These are phyloP conservation scores for Helotiales sp. DNA, from an alignment of 2,329 filamentous ascomycete genomes.

Conservation along the genomic window DNA sequence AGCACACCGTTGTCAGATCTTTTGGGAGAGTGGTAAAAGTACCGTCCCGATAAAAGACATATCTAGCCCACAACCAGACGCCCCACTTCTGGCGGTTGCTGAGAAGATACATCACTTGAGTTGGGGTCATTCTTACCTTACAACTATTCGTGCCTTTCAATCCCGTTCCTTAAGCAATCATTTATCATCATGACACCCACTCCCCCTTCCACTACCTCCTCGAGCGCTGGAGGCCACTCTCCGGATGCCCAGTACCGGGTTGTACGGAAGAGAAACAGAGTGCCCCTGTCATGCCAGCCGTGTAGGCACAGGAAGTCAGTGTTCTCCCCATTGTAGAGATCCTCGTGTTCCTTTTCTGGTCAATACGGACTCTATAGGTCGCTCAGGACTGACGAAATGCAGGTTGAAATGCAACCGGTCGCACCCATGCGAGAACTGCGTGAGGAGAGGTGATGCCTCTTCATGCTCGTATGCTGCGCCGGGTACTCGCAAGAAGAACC, in stretches of 20 bases:
- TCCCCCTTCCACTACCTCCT: slow-evolving; percentile 78
- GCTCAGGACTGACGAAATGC: slow-evolving; percentile 45
- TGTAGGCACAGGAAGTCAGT: slow-evolving; percentile 89
- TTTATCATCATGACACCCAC: slow-evolving; percentile 69
- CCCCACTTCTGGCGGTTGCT: slow-evolving; percentile 29
- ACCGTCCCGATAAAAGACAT: slow-evolving; percentile 19
- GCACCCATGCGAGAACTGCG: slow-evolving; percentile 92
- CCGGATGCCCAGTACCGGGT: slow-evolving; percentile 87
- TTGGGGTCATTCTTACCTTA: slow-evolving; percentile 19
- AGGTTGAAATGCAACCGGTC: slow-evolving; percentile 91
- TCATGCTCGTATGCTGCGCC: slow-evolving; percentile 86
- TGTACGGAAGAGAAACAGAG: slow-evolving; percentile 88
- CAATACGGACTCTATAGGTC: slow-evolving; percentile 22
- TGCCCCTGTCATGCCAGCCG: slow-evolving; percentile 89
- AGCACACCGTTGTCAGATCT: slow-evolving; percentile 22
- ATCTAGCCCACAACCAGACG: slow-evolving; percentile 19
- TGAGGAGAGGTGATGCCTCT: slow-evolving; percentile 79
- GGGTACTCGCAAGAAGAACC: slow-evolving; percentile 72
- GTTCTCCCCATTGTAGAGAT: slow-evolving; percentile 21
- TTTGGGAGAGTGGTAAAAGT: slow-evolving; percentile 15
- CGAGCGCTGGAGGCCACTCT: slow-evolving; percentile 73
- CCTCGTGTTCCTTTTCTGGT: slow-evolving; percentile 16
- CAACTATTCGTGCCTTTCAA: slow-evolving; percentile 23
- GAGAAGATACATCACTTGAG: slow-evolving; percentile 24
- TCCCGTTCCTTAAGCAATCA: slow-evolving; percentile 23